Evolutionary conservation across 768 basidiomycete genomes (phyloP).

Genomic region (Termitomyces bulborhizus): DNA sequence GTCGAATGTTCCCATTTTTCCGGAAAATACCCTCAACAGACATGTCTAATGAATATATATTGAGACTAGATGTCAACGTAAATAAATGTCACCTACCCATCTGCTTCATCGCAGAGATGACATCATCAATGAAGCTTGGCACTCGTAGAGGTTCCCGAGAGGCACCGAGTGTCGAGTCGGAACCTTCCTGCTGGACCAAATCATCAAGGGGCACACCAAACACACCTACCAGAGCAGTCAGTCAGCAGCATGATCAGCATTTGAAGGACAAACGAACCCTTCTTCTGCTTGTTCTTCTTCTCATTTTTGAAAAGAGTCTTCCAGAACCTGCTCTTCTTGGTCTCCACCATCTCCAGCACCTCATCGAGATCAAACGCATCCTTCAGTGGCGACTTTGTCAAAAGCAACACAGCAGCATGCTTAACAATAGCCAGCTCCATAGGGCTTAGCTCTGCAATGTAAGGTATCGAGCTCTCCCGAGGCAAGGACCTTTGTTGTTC

Average conservation of each 20-base stretch:
- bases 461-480: constrained; percentile 69
- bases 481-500: constrained; percentile 84
- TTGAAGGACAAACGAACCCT: constrained; percentile 40
- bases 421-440: constrained; percentile 89
- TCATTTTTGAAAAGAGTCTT: constrained; percentile 91
- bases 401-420: constrained; percentile 78
- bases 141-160: constrained; percentile 80
- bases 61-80: not conserved
- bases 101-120: constrained; percentile 96
- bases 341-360: constrained; percentile 86
- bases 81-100: constrained; percentile 67
- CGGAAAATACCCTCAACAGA: constrained; percentile 98
- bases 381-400: constrained; percentile 71
- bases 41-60: constrained; percentile 64
- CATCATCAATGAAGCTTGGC: constrained; percentile 97
- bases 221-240: constrained; percentile 51
- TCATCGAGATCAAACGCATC: constrained; percentile 91
- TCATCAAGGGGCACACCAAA: constrained; percentile 92
- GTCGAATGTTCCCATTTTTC: constrained; percentile 95
- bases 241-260: not conserved
- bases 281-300: constrained; percentile 89
- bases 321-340: constrained; percentile 94
- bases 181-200: constrained; percentile 89
- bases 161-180: constrained; percentile 91
- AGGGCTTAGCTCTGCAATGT: constrained; percentile 77